phyloP scores from a whole-genome alignment of 257 asterid species.

The Osmanthus fragrans region DNA sequence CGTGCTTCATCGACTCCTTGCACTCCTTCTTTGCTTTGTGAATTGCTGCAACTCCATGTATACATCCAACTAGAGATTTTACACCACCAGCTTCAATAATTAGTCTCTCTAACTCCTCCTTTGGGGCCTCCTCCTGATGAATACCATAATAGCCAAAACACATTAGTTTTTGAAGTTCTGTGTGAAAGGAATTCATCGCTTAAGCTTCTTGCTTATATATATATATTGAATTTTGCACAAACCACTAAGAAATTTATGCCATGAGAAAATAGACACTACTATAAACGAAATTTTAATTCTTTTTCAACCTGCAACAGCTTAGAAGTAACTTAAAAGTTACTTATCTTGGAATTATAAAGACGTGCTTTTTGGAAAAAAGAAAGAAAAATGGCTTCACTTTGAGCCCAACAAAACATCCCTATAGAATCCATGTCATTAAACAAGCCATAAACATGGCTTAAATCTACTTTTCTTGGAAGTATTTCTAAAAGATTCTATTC shows the following conservation, averaged over 20 bases:
- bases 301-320: no score
- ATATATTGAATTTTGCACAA: no score
- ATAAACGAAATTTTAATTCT: background rate
- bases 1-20: slow-evolving; percentile 20
- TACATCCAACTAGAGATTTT: slow-evolving; percentile 67
- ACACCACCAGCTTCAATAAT: slow-evolving; percentile 76
- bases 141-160: background rate
- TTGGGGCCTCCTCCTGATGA: slow-evolving; percentile 70
- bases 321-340: no score
- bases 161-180: background rate
- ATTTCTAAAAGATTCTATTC: background rate
- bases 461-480: background rate
- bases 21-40: slow-evolving; percentile 47
- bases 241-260: no score
- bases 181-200: background rate
- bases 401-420: no score
- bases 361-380: background rate
- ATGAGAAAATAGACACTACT: no score
- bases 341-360: background rate
- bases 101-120: slow-evolving; percentile 79
- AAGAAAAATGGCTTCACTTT: background rate
- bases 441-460: background rate
- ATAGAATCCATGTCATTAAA: background rate
- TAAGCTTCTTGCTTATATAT: background rate
- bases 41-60: slow-evolving; percentile 71